phyloP scores from a whole-genome alignment of 371 early-diverging fungal genomes.

The Lichtheimia ornata region DNA sequence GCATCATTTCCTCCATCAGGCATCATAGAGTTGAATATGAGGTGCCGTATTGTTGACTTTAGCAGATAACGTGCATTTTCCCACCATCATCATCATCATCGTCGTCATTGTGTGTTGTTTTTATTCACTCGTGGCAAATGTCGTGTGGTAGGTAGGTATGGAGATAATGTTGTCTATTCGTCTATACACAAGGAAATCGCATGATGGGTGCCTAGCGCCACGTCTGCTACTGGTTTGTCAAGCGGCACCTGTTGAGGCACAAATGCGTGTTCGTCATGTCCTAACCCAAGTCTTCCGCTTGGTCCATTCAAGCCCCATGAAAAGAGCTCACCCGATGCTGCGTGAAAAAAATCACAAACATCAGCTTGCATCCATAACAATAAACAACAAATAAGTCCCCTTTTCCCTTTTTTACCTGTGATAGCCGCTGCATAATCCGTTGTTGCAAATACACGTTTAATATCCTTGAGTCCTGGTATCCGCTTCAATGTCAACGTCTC shows the following conservation, averaged over 20 bases:
- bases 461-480: conserved; percentile 31
- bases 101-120: too few relatives aligned
- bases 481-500: conserved; percentile 49
- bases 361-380: not conserved
- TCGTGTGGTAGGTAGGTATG: too few relatives aligned
- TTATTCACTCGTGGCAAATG: too few relatives aligned
- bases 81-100: too few relatives aligned
- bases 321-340: conserved; percentile 53
- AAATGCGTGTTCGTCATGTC: conserved; percentile 46
- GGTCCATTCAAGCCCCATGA: conserved; percentile 64
- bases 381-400: not conserved
- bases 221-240: conserved; percentile 35
- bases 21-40: not conserved
- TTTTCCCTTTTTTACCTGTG: conserved; percentile 39
- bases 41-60: too few relatives aligned
- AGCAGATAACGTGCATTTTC: too few relatives aligned
- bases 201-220: conserved; percentile 57
- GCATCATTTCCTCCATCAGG: not conserved
- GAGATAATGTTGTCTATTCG: conserved; percentile 1
- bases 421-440: conserved; percentile 66
- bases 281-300: conserved; percentile 55
- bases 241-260: conserved; percentile 42
- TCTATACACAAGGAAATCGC: conserved; percentile 40
- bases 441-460: conserved; percentile 51
- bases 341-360: not conserved